A percentile compares a stretch with the other conserved stretches of the same genome.
Evolutionary conservation across 495 filamentous ascomycete genomes (phyloP).

Genomic region (Emericellopsis terricola): DNA sequence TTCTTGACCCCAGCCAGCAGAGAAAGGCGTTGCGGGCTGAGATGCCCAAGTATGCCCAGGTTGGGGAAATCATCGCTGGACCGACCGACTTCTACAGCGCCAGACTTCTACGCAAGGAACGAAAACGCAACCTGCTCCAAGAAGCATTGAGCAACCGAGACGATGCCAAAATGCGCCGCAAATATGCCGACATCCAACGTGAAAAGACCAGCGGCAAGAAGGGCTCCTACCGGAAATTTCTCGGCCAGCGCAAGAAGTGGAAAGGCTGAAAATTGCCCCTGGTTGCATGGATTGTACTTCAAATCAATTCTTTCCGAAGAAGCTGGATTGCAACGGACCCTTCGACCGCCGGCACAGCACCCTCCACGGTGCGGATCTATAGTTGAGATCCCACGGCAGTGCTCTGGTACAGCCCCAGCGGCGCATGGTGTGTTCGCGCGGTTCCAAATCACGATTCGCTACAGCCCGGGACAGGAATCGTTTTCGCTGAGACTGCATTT

Average conservation of each 20-base stretch:
- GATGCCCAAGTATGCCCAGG: slow-evolving; percentile 65
- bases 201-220: slow-evolving; percentile 13
- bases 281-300: no score
- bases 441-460: no score
- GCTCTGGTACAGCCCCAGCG: no score
- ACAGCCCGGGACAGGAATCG: no score
- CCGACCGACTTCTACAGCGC: slow-evolving; percentile 72
- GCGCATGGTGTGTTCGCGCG: no score
- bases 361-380: no score
- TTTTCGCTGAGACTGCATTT: no score
- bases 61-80: slow-evolving; percentile 78
- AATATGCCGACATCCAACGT: slow-evolving; percentile 16
- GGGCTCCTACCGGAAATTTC: slow-evolving; percentile 14
- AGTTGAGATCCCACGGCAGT: no score
- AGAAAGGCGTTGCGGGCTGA: slow-evolving; percentile 45
- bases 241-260: slow-evolving; percentile 10
- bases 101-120: slow-evolving; percentile 67
- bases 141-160: slow-evolving; percentile 38
- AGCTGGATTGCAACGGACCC: no score
- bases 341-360: no score
- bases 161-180: slow-evolving; percentile 16
- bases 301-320: background rate
- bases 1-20: slow-evolving; percentile 81
- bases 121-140: slow-evolving; percentile 80
- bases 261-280: slow-evolving; percentile 7